Base-by-base conservation (phyloP, 495 filamentous ascomycete species). In the Xanthoparmelia taractica region DNA sequence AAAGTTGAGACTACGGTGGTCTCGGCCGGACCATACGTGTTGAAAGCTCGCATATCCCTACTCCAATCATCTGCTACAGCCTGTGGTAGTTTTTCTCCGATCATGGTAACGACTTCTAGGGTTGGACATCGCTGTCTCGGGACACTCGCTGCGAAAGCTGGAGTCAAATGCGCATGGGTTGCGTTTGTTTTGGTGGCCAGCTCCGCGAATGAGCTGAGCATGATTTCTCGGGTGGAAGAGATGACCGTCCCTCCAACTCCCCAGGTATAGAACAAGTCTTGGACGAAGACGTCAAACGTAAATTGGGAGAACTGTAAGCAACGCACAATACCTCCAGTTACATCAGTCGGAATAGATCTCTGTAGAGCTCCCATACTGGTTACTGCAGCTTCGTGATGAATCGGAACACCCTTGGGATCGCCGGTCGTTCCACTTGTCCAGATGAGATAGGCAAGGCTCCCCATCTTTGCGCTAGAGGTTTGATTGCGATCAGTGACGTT, bases 201-300 rank as follows among this genome's bases (percentile, higher is more conserved):
- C 25, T 68, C 65, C 2, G 74, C 18, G 61, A 74, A 76, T 13
- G 72, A 73, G 20, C 71, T 69, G 8, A 76, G 71, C 72, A 76
- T 73, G 52, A 71, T 72, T 31, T 70, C 67, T 55, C 72, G 64
- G 17, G 70, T 65, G 7, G 72, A 68, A 15, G 74, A 72, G 41
- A 76, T 73, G 15, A 76, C 66, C 17, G 71, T 72, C 43, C 74
- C 74, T 36, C 73, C 73, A 8, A 75, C 23, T 8, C 71, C 70
- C 74, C 74, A 76, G 0, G 74, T 76, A 60, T 75, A 76, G 67
- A 76, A 76, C 11, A 76, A 45, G 61, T 76, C 74, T 41, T 76
- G 73, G 47, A 76, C 70, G 20, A 73, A 75, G 7, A 76, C 74
- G 59, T 76, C 74, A 57, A 76, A 76, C 0, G 74, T 75, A 59